Evolutionary conservation across 2,329 filamentous ascomycete genomes (phyloP), one percentile per base, ranked within the genome.

Genomic region (Fusarium sp.): DNA sequence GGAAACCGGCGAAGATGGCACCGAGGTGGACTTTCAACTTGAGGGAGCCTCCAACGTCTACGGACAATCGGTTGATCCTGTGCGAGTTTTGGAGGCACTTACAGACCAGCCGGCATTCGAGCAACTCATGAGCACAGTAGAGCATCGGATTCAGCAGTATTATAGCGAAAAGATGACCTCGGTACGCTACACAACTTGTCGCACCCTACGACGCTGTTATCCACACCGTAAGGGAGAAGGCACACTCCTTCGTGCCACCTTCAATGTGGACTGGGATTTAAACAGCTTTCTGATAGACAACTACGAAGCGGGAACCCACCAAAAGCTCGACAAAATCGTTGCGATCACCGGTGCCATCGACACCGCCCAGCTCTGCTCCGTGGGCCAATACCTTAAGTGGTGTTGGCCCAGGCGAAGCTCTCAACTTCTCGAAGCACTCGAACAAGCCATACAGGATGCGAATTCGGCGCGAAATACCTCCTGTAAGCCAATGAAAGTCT

Each of bases 341-440:
- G 36, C 46, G 7, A 44, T 59, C 36, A 59, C 46, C 4, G 56
- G 56, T 13, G 27, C 10, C 8, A 52, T 37, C 4, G 16, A 51
- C 4, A 23, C 50, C n/a, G 56, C 56, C 4, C 23, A 52, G 27
- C 36, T 59, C 4, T 36, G 47, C 23, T 46, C 47, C 3, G 46
- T 59, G 9, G 37, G 56, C 3, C 23, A 59, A 23, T 59, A 59
- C 28, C 37, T 59, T 6, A 28, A n/a, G 10, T 13, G n/a, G 34
- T 34, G 39, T 37, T 59, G 56, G 36, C 46, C 27, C 7, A 5
- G 7, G 6, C 16, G 7, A 28, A 40, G 36, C 11, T n/a, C n/a
- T 13, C 31, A 52, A 37, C n/a, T 52, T 5, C 36, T 52, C 15
- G 30, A 7, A 6, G 48, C 48, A 6, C 31, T 52, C 4, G 13